Percentiles rank a stretch among this genome's conserved stretches.
These are phyloP conservation scores for Erysimum cheiranthoides DNA, from an alignment of 345 rosid species.

Conservation along the genomic window DNA sequence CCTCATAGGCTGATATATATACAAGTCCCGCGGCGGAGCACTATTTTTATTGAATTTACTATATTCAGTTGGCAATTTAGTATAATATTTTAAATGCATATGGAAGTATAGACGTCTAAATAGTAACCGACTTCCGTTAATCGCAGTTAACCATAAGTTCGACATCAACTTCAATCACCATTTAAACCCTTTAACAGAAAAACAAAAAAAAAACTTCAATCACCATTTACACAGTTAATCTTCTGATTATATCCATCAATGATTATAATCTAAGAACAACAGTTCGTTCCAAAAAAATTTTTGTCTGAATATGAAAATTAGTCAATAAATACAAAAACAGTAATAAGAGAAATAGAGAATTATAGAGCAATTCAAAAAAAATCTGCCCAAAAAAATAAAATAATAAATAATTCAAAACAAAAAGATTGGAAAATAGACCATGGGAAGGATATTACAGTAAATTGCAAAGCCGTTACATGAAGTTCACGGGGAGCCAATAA, in stretches of 20 bases:
- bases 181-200: too few relatives aligned
- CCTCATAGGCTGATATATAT: too few relatives aligned
- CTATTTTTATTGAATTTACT: too few relatives aligned
- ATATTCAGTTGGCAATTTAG: too few relatives aligned
- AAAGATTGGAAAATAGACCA: background rate
- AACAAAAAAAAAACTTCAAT: too few relatives aligned
- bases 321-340: conserved; percentile 1
- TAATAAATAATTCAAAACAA: background rate
- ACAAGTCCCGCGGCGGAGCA: too few relatives aligned
- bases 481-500: conserved; percentile 42
- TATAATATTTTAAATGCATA: too few relatives aligned
- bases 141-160: background rate
- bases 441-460: conserved; percentile 23
- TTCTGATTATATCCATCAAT: background rate
- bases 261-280: background rate
- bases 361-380: too few relatives aligned
- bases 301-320: conserved; percentile 26
- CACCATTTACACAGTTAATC: background rate
- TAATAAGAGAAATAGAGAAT: background rate
- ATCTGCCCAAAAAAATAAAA: too few relatives aligned
- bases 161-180: background rate
- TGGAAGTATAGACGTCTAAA: too few relatives aligned
- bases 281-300: background rate
- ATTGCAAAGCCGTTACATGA: conserved; percentile 18
- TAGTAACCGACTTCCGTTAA: background rate